Evolutionary conservation across 495 filamentous ascomycete genomes (phyloP).

Genomic region (Penicillium pulvis): DNA sequence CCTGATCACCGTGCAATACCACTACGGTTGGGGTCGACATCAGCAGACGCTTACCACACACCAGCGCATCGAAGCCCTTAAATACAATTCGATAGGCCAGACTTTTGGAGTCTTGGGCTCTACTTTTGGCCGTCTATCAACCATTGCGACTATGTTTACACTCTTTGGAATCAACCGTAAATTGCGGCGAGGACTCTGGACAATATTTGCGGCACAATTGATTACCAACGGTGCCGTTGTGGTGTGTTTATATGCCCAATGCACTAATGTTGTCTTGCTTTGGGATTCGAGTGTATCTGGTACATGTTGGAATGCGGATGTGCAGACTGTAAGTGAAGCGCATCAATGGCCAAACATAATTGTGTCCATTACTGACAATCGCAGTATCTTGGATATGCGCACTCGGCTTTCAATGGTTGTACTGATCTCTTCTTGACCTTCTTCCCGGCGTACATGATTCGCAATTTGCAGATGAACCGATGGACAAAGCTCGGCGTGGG

Average conservation of each 20-base stretch:
- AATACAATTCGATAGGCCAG: slow-evolving; percentile 2
- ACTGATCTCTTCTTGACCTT: slow-evolving; percentile 5
- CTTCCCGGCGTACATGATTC: slow-evolving; percentile 4
- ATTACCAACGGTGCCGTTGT: slow-evolving; percentile 1
- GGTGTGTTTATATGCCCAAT: slow-evolving; percentile 4
- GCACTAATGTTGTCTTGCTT: slow-evolving; percentile 1
- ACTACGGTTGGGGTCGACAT: slow-evolving; percentile 5
- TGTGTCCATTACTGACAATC: background rate
- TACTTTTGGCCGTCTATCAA: slow-evolving; percentile 1
- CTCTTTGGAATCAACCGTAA: background rate
- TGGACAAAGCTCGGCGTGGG: slow-evolving; percentile 1
- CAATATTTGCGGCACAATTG: background rate
- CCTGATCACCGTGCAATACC: slow-evolving; percentile 3
- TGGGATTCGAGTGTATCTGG: background rate
- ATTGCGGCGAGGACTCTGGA: background rate
- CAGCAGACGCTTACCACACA: background rate
- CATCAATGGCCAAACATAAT: background rate
- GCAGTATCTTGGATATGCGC: slow-evolving; percentile 5
- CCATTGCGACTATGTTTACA: slow-evolving; percentile 4
- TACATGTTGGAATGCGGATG: slow-evolving; percentile 7
- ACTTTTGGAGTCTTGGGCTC: slow-evolving; percentile 2
- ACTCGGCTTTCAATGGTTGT: slow-evolving; percentile 2
- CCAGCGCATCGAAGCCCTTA: background rate
- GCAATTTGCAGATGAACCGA: slow-evolving; percentile 6
- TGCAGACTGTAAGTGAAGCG: slow-evolving; percentile 4